phyloP scores from a whole-genome alignment of 208 protist species.

The Kentomonas sorsogonicus region DNA sequence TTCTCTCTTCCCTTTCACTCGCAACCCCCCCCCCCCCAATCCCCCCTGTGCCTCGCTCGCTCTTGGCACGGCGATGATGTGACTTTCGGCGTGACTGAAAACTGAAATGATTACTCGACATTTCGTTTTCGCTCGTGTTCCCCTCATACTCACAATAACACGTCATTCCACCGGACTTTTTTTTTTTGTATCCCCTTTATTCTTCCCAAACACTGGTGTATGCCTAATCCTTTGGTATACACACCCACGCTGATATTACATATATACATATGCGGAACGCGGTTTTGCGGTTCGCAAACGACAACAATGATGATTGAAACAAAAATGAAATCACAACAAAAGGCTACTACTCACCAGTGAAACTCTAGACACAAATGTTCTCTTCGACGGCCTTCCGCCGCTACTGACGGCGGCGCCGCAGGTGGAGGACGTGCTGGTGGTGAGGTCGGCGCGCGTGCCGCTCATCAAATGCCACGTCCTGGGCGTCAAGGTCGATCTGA shows the following conservation, averaged over 20 bases:
- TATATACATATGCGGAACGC: too few relatives aligned
- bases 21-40: not conserved
- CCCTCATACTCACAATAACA: not conserved
- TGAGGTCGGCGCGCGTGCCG: slow-evolving; percentile 69
- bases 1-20: slow-evolving; percentile 2
- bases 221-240: too few relatives aligned
- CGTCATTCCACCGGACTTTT: not conserved
- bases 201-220: too few relatives aligned
- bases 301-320: too few relatives aligned
- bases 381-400: slow-evolving; percentile 53
- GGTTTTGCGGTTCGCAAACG: too few relatives aligned
- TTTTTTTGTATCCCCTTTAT: slow-evolving; percentile 7
- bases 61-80: not conserved
- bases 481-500: slow-evolving; percentile 67
- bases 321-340: too few relatives aligned
- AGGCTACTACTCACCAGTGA: too few relatives aligned
- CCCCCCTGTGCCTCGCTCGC: not conserved
- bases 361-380: slow-evolving; percentile 29
- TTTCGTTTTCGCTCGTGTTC: too few relatives aligned
- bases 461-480: slow-evolving; percentile 67
- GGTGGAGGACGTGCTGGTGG: slow-evolving; percentile 42
- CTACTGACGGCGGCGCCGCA: slow-evolving; percentile 19
- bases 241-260: too few relatives aligned
- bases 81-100: too few relatives aligned
- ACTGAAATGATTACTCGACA: too few relatives aligned